Evolutionary conservation across 2,329 filamentous ascomycete species (phyloP), one percentile per base, ranked within the genome.

Genomic region (Fusarium lyarnte): DNA sequence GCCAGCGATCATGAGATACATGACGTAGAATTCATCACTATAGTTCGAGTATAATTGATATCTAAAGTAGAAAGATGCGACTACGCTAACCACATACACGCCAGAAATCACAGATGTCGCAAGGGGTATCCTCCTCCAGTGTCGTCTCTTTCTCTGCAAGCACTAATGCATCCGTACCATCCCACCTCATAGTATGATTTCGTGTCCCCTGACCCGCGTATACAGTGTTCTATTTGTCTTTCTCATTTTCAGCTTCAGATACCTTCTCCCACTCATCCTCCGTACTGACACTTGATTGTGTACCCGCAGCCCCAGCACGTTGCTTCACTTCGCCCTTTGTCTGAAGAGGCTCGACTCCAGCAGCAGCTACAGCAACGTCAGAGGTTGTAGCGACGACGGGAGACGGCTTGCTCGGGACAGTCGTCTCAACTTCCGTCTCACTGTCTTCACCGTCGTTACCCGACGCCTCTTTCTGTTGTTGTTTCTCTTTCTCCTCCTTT

Each of bases 181-280:
- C 33, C 54, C 49, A 58, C 63, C 21, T 58, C 31, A 36, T 52
- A n/a, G 43, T 33, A 25, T 53, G 47, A 41, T 11, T 13, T 59
- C 43, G 9, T 43, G 51, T 64, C 23, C 29, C 31, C 25, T 39
- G 17, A 25, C 27, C 25, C 51, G 45, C 36, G 16, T 33, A 54
- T 54, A 49, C 47, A 38, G 31, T 61, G 23, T 65, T 69, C 66
- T 77, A 87, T 78, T 88, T 88, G 66, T 86, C 85, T 81, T 89
- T 89, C 73, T 89, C 87, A 75, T 86, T 86, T 85, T 90, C 89
- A 65, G 86, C 89, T 81, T 93, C 92, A 27, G 93, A 94, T 8
- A 98, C 92, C 86, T 96, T 97, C 85, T 98, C 95, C 95, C 95
- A 98, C 83, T 98, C 95, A 78, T 95, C 95, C 84, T 98, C 95